Evolutionary conservation across 441 rosid genomes (phyloP).

Genomic region (Flueggea neowawraea): DNA sequence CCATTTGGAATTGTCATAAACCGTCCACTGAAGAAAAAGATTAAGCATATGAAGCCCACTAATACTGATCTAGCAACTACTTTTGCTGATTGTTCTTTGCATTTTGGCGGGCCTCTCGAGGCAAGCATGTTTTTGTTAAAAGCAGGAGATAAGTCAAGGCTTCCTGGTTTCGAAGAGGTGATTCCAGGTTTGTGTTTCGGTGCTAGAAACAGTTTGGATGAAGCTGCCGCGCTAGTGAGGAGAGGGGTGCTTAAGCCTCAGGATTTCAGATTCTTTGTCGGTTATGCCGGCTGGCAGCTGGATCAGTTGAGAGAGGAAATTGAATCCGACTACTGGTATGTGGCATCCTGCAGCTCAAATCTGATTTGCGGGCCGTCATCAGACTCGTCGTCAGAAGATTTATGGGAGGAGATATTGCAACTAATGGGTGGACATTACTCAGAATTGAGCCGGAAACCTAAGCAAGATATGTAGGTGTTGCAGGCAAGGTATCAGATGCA

Average conservation of each 20-base stretch:
- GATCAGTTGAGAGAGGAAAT: constrained; percentile 91
- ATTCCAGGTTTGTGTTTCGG: constrained; percentile 85
- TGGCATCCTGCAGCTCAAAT: constrained; percentile 81
- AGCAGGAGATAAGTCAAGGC: constrained; percentile 44
- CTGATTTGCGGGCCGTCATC: constrained; percentile 51
- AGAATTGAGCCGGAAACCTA: constrained; percentile 89
- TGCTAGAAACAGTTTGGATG: constrained; percentile 69
- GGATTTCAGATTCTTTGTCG: constrained; percentile 85
- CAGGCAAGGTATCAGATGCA: constrained; percentile 13
- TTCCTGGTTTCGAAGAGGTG: constrained; percentile 78
- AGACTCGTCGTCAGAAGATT: constrained; percentile 44
- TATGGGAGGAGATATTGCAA: constrained; percentile 92
- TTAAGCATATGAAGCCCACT: constrained; percentile 77
- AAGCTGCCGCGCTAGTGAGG: constrained; percentile 77
- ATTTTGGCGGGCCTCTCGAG: constrained; percentile 92
- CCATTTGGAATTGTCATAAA: constrained; percentile 89
- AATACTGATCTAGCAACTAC: constrained; percentile 72
- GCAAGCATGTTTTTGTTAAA: constrained; percentile 79
- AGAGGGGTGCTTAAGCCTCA: constrained; percentile 73
- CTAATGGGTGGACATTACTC: constrained; percentile 91
- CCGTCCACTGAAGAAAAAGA: constrained; percentile 79
- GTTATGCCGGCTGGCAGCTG: constrained; percentile 92
- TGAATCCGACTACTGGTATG: constrained; percentile 74
- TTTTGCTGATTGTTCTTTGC: constrained; percentile 77
- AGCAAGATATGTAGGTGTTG: constrained; percentile 64